Conservation (phyloP, 2,329 filamentous ascomycete genomes). For the Alternaria postmessia region DNA sequence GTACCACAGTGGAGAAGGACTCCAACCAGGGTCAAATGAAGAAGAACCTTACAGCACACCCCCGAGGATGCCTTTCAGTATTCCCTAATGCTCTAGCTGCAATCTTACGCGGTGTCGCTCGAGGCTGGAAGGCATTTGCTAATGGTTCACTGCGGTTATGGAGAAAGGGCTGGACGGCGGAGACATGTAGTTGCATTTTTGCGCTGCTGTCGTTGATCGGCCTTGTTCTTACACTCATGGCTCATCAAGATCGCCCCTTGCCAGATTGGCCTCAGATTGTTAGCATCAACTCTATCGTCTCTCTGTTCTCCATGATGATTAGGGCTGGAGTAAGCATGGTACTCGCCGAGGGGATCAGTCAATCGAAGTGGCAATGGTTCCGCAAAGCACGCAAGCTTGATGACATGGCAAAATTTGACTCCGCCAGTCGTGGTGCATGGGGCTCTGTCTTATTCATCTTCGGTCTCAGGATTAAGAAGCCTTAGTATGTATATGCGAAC, state of each 20-base stretch:
- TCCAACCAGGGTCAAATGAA: background rate
- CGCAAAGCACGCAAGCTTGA: constrained; percentile 4
- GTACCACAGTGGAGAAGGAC: background rate
- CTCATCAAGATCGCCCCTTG: constrained; percentile 12
- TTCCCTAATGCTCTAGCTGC: background rate
- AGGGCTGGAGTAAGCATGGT: constrained; percentile 14
- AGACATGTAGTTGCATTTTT: constrained; percentile 15
- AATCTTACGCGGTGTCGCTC: background rate
- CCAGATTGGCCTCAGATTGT: constrained; percentile 21
- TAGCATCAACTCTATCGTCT: constrained; percentile 19
- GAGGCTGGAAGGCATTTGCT: background rate
- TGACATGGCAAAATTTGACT: constrained; percentile 18
- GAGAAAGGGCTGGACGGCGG: constrained; percentile 13
- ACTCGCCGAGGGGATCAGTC: constrained; percentile 24
- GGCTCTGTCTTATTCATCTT: constrained; percentile 13
- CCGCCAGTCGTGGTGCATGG: constrained; percentile 23
- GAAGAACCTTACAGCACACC: background rate
- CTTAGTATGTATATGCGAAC: too few species aligned
- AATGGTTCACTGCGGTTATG: constrained; percentile 3
- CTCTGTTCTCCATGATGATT: constrained; percentile 18
- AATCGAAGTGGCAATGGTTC: constrained; percentile 25
- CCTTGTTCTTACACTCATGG: constrained; percentile 2
- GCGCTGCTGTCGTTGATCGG: constrained; percentile 8
- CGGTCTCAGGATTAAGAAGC: background rate
- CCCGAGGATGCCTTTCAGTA: background rate